Evolutionary conservation across 495 filamentous ascomycete species (phyloP), one percentile per base, ranked within the genome.

Genomic region (Talaromyces trachyspermus): DNA sequence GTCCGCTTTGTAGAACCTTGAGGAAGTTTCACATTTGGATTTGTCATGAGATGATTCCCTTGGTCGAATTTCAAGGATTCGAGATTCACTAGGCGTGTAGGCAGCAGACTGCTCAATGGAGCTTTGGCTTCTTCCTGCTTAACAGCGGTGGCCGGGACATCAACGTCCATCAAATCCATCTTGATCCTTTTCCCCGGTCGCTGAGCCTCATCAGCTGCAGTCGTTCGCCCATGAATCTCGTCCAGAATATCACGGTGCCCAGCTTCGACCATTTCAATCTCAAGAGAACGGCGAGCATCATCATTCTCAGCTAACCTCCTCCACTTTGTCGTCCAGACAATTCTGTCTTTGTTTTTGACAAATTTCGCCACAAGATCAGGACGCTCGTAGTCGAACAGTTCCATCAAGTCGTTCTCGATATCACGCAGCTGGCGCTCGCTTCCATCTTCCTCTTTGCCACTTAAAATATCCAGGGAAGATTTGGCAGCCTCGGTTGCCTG

Each of bases 11-110:
- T 95, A 1, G 94, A 95, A 19, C 94, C 92, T 57, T 95, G 86
- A 1, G 92, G 92, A n/a, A 97, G 76, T 52, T 85, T 88, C 39
- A 97, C 90, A 62, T 85, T 95, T 2, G 89, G 83, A 55, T 99
- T 97, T 8, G 94, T 95, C 90, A 97, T 97, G 14, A 97, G 74
- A 69, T 99, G 92, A 54, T 95, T 97, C 12, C 92, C 92, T 62
- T 97, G 92, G 56, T 96, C 91, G 63, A 99, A 99, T 24, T 95
- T 76, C 15, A 99, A 79, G 53, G 95, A 95, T 54, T 99, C 90
- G 36, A 99, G 69, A 57, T 96, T 96, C 68, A 96, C 89, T 12
- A 86, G 66, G 57, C 85, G 84, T 48, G 83, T 79, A 0, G 92
- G 92, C 57, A 95, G 88, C 42, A 97, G 70, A n/a, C 88, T 89